Percentiles rank a stretch among this genome's conserved stretches.
phyloP scores from a whole-genome alignment of 306 rosid genomes.

The Lablab purpureus region DNA sequence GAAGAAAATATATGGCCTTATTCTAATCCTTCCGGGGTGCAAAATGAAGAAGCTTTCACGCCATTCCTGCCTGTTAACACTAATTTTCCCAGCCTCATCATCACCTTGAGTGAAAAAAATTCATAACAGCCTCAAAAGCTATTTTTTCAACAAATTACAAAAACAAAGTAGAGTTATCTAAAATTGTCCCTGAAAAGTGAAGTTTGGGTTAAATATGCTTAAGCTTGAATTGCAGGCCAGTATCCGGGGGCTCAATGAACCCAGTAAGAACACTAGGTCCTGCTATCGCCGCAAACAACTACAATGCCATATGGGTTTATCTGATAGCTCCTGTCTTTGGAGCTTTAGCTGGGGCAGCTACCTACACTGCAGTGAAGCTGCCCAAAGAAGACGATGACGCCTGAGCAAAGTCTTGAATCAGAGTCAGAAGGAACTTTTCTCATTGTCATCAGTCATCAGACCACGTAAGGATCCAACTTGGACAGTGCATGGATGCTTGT shows the following conservation, averaged over 20 bases:
- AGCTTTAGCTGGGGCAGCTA: conserved; percentile 82
- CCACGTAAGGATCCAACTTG: conserved; percentile 19
- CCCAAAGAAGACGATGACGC: conserved; percentile 59
- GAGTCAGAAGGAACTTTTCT: conserved; percentile 64
- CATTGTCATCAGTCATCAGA: conserved; percentile 7
- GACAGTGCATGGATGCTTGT: background rate
- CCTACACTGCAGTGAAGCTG: conserved; percentile 75
- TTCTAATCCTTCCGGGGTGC: no score
- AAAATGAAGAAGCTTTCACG: no score
- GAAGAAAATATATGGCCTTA: no score
- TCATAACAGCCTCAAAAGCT: background rate
- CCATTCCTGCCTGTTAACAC: no score
- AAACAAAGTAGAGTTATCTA: background rate
- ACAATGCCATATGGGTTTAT: conserved; percentile 83
- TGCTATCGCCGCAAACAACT: conserved; percentile 84
- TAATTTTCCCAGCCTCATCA: no score
- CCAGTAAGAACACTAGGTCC: conserved; percentile 92
- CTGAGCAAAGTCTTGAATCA: conserved; percentile 53
- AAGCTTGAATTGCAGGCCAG: conserved; percentile 57
- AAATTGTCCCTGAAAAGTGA: background rate
- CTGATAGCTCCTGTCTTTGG: conserved; percentile 84
- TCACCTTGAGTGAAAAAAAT: background rate
- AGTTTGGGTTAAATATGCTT: background rate
- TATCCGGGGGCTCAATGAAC: conserved; percentile 87
- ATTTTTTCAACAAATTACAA: no score